Evolutionary conservation across 1,284 basidiomycete species (phyloP).

Genomic region (Meira miltonrushii): DNA sequence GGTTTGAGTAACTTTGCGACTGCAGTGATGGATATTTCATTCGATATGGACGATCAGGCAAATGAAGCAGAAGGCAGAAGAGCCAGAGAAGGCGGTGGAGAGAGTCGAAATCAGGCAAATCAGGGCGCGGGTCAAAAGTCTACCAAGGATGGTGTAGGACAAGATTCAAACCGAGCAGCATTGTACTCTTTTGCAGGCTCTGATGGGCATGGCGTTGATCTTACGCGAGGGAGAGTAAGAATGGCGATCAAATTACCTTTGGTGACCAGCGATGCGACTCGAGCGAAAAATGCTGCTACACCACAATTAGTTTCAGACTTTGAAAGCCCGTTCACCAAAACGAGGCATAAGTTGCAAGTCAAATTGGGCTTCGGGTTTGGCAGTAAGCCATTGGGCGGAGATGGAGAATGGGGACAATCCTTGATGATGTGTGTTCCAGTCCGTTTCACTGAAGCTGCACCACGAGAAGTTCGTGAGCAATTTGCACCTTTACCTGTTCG

Average conservation of each 20-base stretch:
- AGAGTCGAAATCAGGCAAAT: background rate
- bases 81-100: background rate
- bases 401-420: conserved; percentile 39
- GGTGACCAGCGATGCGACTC: conserved; percentile 23
- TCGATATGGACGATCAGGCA: conserved; percentile 7
- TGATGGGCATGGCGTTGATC: conserved; percentile 44
- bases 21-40: conserved; percentile 33
- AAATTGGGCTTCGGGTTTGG: conserved; percentile 49
- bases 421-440: conserved; percentile 51
- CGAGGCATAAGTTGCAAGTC: conserved; percentile 51
- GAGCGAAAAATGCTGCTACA: conserved; percentile 23
- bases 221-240: conserved; percentile 40
- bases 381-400: conserved; percentile 23
- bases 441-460: conserved; percentile 49
- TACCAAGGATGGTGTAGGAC: conserved; percentile 10
- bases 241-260: conserved; percentile 51
- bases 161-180: conserved; percentile 15
- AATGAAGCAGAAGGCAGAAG: background rate
- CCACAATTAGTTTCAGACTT: conserved; percentile 47
- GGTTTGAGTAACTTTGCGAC: conserved; percentile 43
- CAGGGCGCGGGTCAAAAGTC: conserved; percentile 1
- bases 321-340: conserved; percentile 45
- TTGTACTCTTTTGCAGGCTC: conserved; percentile 46
- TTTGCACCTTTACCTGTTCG: conserved; percentile 29
- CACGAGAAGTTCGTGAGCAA: conserved; percentile 45